These are phyloP conservation scores for Sporothrix globosa DNA, from an alignment of 2,329 filamentous ascomycete species.

Conservation along the genomic window DNA sequence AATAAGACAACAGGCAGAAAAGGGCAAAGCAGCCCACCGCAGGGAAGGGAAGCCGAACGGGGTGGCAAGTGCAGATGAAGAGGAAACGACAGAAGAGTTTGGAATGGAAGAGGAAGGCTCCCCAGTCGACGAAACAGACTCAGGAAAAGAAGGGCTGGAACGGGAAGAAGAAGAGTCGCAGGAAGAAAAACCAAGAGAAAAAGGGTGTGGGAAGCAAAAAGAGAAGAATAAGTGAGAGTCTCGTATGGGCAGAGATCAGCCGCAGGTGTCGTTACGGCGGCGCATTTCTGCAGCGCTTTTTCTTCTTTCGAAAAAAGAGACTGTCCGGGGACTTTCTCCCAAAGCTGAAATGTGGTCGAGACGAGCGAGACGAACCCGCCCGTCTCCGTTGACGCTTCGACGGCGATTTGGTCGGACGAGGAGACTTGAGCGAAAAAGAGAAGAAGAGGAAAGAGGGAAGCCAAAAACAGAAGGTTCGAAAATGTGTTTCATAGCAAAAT, in stretches of 20 bases:
- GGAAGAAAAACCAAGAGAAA: conserved; percentile 45
- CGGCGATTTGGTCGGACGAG: conserved; percentile 99
- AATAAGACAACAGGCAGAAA: conserved; percentile 6
- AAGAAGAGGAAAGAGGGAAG: conserved; percentile 38
- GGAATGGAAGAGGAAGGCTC: conserved; percentile 23
- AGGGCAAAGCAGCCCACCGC: background rate
- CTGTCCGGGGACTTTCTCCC: conserved; percentile 99
- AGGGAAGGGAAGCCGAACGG: background rate
- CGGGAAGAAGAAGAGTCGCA: conserved; percentile 20
- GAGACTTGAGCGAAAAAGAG: conserved; percentile 59
- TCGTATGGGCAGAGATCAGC: conserved; percentile 69
- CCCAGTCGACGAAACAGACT: conserved; percentile 28
- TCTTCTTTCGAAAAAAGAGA: conserved; percentile 40
- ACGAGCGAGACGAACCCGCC: conserved; percentile 47
- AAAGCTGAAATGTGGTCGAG: conserved; percentile 65
- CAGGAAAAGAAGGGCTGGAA: conserved; percentile 28
- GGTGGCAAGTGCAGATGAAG: background rate
- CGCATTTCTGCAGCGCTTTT: conserved; percentile 85
- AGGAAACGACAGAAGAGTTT: conserved; percentile 27
- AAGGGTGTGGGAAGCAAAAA: background rate
- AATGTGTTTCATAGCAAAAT: conserved; percentile 33
- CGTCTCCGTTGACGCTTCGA: conserved; percentile 95
- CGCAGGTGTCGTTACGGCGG: conserved; percentile 99
- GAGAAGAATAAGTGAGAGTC: conserved; percentile 15
- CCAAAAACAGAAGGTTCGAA: background rate